Evolutionary conservation across 306 rosid genomes (phyloP), one percentile per base, ranked within the genome.

Genomic region (Malus asiatica): DNA sequence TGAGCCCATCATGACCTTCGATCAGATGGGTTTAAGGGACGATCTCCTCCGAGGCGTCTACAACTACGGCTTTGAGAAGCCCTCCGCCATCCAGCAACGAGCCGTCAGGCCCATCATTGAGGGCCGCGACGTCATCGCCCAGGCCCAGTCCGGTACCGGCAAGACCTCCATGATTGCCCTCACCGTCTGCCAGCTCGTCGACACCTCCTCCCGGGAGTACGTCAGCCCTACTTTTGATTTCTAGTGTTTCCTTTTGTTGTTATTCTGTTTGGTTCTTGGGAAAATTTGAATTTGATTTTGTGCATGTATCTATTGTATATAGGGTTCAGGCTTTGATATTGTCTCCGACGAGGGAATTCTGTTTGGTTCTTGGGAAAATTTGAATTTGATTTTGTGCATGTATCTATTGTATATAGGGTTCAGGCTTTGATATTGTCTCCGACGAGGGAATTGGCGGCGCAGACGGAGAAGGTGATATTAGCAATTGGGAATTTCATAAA

Each of bases 61-160:
- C 79, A 87, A 84, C 10, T 92, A 92, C 70, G 99, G 99, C 11
- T 96, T 96, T 53, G 98, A 96, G 87, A 96, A 96, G 74, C 99
- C 99, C 48, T 96, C 99, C 0, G 99, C 99, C 6, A 96, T 96
- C 75, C 99, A 96, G 79, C 99, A 96, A 63, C 88, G 99, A 3
- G 99, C 97, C 27, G 97, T 96, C 14, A 81, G 92, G 65, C 99
- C 99, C 3, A 96, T 96, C 62, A 89, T 96, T 12, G 92, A 84
- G 64, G 99, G 99, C 3, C 98, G 98, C 22, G 99, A 96, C 65
- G 99, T 96, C 70, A 92, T 96, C 3, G 99, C 99, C 19, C 97
- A 96, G 88, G 99, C 99, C 8, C 99, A 96, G 78, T 96, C 99
- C 60, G 99, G 99, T 33, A 96, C 99, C 20, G 98, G 99, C 5